Base-by-base conservation (phyloP, 768 basidiomycete genomes). In the Calocera viscosa region DNA sequence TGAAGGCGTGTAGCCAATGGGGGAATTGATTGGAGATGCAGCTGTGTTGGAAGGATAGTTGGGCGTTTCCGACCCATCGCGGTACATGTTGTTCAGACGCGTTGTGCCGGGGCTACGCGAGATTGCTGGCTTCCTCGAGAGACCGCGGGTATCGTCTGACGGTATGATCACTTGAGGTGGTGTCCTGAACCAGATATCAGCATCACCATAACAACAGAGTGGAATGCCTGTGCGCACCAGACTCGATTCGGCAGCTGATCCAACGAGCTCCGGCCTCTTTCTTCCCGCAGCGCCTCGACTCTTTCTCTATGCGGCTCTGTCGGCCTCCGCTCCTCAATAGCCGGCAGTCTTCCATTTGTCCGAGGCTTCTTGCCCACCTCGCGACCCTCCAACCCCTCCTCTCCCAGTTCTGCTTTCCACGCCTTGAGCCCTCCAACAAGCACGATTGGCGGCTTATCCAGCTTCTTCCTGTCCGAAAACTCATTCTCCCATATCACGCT, bases 391-490 rank as follows among this genome's bases (percentile, higher is more conserved):
- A 69, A 49, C 0, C 72, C 74, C 22, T 74, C 74, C 19, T 79
- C 80, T 0, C 83, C 81, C 63, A 88, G 72, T 40, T 78, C 75
- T 43, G 73, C 78, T 72, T 82, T 84, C 93, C 94, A 98, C 1
- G 86, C 90, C 63, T 86, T 82, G 60, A 91, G 78, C 0, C 95
- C 95, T 1, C 94, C 95, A 2, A 87, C 80, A 28, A 98, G 83
- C 69, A 96, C 76, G 75, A 93, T 84, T 0, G 95, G 94, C 71
- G 84, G 83, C 49, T 89, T 80, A 70, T 84, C 86, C 22, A 91
- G 76, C 66, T 76, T 72, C 67, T 86, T 78, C 73, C 87, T 89
- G 72, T 82, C 76, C 19, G 68, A 77, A 73, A 90, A 91, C 16
- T 87, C 87, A 28, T 79, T 80, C 71, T 88, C 88, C 75, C 83